phyloP scores from a whole-genome alignment of 1,284 basidiomycete species.

The Takashimella tepidaria region DNA sequence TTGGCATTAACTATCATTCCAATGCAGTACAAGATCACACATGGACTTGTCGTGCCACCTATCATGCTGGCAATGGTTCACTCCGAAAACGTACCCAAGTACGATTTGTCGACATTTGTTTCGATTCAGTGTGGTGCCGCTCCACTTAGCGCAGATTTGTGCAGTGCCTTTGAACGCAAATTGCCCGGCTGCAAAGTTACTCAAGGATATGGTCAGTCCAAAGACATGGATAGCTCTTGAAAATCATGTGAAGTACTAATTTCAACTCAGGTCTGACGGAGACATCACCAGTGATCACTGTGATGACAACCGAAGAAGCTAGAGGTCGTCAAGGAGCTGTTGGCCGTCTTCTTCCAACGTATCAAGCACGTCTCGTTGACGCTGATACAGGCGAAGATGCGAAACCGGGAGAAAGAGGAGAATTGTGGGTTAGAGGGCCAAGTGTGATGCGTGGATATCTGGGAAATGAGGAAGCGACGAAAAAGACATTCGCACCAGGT shows the following conservation, averaged over 20 bases:
- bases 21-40: slow-evolving; percentile 58
- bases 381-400: slow-evolving; percentile 41
- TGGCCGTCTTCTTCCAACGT: slow-evolving; percentile 69
- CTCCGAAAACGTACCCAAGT: slow-evolving; percentile 59
- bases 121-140: slow-evolving; percentile 73
- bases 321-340: slow-evolving; percentile 55
- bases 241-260: neutral
- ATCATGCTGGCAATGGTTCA: slow-evolving; percentile 58
- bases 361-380: slow-evolving; percentile 67
- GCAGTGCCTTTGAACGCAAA: slow-evolving; percentile 23
- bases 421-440: slow-evolving; percentile 74
- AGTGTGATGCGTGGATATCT: slow-evolving; percentile 69
- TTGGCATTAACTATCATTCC: no score
- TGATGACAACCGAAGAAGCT: slow-evolving; percentile 31
- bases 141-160: slow-evolving; percentile 57
- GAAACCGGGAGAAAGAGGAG: slow-evolving; percentile 60
- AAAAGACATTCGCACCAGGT: slow-evolving; percentile 56
- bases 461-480: slow-evolving; percentile 63
- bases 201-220: slow-evolving; percentile 45
- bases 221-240: neutral
- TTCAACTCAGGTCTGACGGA: slow-evolving; percentile 44
- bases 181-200: slow-evolving; percentile 28
- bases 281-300: slow-evolving; percentile 45
- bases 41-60: slow-evolving; percentile 71
- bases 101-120: slow-evolving; percentile 61